Evolutionary conservation across 345 rosid species (phyloP).

Genomic region (Corymbia maculata): DNA sequence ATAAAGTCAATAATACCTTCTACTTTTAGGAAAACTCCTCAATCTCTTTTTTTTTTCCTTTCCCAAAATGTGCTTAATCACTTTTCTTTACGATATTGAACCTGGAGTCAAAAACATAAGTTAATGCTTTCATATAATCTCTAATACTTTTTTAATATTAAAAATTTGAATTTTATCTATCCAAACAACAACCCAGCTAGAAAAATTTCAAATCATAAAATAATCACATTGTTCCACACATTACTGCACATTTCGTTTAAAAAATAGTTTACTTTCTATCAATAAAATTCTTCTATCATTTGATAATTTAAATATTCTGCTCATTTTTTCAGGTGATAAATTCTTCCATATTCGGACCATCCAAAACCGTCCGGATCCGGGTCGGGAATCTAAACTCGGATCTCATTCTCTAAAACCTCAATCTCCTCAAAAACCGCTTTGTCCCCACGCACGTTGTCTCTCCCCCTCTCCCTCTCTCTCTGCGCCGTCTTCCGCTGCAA

Average conservation of each 20-base stretch:
- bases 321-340: not conserved
- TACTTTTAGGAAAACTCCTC: not conserved
- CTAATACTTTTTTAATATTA: not conserved
- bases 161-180: not conserved
- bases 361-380: not conserved
- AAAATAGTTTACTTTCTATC: too few relatives aligned
- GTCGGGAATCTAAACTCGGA: not conserved
- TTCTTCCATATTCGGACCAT: not conserved
- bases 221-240: fast-evolving
- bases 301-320: not conserved
- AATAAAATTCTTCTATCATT: not conserved
- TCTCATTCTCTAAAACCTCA: not conserved
- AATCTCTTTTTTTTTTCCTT: not conserved
- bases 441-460: not conserved
- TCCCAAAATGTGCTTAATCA: not conserved
- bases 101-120: not conserved
- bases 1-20: not conserved
- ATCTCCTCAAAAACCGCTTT: not conserved
- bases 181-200: not conserved
- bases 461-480: not conserved
- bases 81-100: not conserved
- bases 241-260: not conserved
- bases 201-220: not conserved
- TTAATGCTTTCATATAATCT: not conserved
- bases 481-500: not conserved